These are phyloP conservation scores for Furcasterigmium sp. DNA, from an alignment of 2,329 filamentous ascomycete species.

Conservation along the genomic window DNA sequence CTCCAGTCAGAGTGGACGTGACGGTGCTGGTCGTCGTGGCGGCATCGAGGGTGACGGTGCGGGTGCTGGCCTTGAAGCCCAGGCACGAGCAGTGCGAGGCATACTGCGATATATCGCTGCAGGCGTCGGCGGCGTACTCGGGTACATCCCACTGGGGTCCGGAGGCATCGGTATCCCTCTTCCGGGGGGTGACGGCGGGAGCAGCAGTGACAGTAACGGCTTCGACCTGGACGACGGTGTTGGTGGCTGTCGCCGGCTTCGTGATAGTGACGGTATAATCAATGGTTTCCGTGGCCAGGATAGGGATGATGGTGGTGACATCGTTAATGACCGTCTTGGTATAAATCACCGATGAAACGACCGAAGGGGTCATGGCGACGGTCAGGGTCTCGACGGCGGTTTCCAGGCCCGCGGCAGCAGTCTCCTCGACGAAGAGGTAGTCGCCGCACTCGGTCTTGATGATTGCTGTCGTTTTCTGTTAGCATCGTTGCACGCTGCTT, in stretches of 20 bases:
- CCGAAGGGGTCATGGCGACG: constrained; percentile 4
- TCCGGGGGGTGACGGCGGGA: neutral
- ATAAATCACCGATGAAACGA: neutral
- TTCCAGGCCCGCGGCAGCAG: neutral
- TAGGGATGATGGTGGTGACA: constrained; percentile 5
- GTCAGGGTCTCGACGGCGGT: constrained; percentile 2
- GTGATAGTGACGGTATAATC: constrained; percentile 3
- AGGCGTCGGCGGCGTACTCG: constrained; percentile 11
- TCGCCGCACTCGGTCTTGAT: constrained; percentile 5
- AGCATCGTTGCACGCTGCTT: neutral
- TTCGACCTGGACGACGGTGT: constrained; percentile 2
- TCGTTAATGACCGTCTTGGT: constrained; percentile 4
- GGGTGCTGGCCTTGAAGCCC: constrained; percentile 9
- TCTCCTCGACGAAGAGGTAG: constrained; percentile 5
- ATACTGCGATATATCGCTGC: constrained; percentile 9
- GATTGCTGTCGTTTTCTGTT: constrained; percentile 1
- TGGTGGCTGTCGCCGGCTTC: neutral
- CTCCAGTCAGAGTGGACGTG: constrained; percentile 2
- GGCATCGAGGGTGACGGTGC: constrained; percentile 5
- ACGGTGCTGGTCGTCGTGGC: constrained; percentile 5
- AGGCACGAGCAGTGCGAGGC: constrained; percentile 14
- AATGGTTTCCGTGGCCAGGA: constrained; percentile 1
- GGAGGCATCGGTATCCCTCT: constrained; percentile 1
- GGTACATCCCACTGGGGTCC: constrained; percentile 8
- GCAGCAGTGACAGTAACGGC: constrained; percentile 3